Base-by-base conservation (phyloP, 2,329 filamentous ascomycete genomes). In the Xenoacremonium recifei region DNA sequence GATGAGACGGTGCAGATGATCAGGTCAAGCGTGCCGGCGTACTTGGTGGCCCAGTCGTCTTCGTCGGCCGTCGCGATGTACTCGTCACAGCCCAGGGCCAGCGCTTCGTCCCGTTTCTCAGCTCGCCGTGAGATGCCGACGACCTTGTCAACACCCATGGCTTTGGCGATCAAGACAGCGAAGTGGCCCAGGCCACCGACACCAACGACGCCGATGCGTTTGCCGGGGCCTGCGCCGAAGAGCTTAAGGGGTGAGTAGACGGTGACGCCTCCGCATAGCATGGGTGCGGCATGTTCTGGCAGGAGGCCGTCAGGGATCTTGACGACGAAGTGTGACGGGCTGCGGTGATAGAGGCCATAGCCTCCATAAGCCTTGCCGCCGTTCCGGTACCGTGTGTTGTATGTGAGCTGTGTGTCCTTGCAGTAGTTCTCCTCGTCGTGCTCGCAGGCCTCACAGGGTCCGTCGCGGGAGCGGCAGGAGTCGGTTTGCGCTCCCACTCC, bases 251-350 rank as follows among this genome's bases (percentile, higher is more conserved):
- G 89, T 35, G 79, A 84, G 69, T 84, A 95, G 33, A 81, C 80
- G 0, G 89, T 93, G 29, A 92, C 72, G 43, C 89, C 89, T 10
- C 87, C 89, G 63, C 89, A 95, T 46, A 93, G 75, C 84, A 90
- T 89, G 2, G 86, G 86, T 1, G 87, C 88, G 0, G 84, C 86
- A 31, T 80, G 64, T 34, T 70, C 69, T 27, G 73, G 75, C 2
- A 70, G 58, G 19, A 93, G 75, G 31, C 73, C 79, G 10, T 88
- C 85, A 5, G 88, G 89, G 51, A 93, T 91, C 58, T 82, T 84
- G 58, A 79, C 75, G 27, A 78, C 75, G n/a, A 61, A 60, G 25
- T 47, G 47, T 1, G 54, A 52, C 0, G 50, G 50, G n/a, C 43
- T 48, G 4, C 56, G 54, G 17, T 58, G 47, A 21, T 55, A 58